phyloP scores from a whole-genome alignment of 257 asterid genomes.

The Echium plantagineum region DNA sequence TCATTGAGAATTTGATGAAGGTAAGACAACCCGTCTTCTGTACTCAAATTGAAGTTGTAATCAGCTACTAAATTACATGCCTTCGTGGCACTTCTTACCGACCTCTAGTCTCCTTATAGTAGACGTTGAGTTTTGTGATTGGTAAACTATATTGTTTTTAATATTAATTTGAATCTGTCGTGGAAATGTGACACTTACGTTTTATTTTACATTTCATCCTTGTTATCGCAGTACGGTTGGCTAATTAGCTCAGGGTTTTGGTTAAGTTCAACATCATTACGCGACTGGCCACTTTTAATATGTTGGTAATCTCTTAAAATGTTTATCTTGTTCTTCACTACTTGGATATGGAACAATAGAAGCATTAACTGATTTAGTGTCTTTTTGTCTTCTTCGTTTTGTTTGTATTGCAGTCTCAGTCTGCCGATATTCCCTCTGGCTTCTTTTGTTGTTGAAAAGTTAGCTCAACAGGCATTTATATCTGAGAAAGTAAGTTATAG shows the following conservation, averaged over 20 bases:
- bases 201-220: conserved; percentile 14
- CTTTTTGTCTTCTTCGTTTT: neutral
- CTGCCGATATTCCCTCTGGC: conserved; percentile 73
- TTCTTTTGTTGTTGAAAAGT: conserved; percentile 74
- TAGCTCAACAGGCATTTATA: conserved; percentile 41
- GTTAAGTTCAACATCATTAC: conserved; percentile 72
- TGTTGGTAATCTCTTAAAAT: conserved; percentile 58
- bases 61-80: neutral
- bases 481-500: conserved; percentile 54
- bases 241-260: conserved; percentile 77
- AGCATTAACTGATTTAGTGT: neutral
- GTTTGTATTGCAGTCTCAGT: conserved; percentile 52
- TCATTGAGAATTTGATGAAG: conserved; percentile 96
- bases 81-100: too few species aligned
- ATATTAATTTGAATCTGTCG: neutral
- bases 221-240: conserved; percentile 81
- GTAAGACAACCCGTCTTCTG: conserved; percentile 20
- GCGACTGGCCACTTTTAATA: conserved; percentile 96
- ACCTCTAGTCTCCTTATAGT: neutral
- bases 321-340: neutral
- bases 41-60: too few species aligned
- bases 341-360: conserved; percentile 1
- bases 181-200: neutral
- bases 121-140: neutral
- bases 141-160: neutral